Base-by-base conservation (phyloP, 371 early-diverging fungal genomes). In the Mucor indicus region DNA sequence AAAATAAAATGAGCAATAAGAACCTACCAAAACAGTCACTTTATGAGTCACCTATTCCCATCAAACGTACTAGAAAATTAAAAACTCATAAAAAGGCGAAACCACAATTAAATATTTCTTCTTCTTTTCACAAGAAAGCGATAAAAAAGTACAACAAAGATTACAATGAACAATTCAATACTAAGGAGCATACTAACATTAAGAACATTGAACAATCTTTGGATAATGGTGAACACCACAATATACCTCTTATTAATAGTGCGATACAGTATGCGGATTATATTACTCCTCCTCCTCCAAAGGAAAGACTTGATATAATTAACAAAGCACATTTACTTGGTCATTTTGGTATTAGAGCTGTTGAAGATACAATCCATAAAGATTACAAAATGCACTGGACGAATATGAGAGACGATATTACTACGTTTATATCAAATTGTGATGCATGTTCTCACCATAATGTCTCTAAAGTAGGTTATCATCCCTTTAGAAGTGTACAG, bases 311-410 rank as follows among this genome's bases (percentile, higher is more conserved):
- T 13, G 27, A 32, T 22, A 41, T 42, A 5, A 49, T 32, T 8
- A 15, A 25, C 4, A 39, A 32, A 22, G 40, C 23, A 3, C 41
- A 49, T 13, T 22, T 50, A 11, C 6, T 35, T 1, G 50, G 50
- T 4, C 43, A 50, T 20, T 50, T 42, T 35, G 43, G 43, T 6
- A 27, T 41, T 9, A 41, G 36, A 16, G 29, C 24, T 33, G 20
- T 41, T 35, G 50, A 50, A 27, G 11, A n/a, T 6, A 25, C 35
- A 22, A 42, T 42, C 9, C 43, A 50, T 25, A 1, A 30, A 7
- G 43, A 42, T 19, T 36, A 20, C 21, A 37, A 41, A 0, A 40
- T 55, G 53, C 46, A 45, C n/a, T 45, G 46, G 46, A 45, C 46
- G 3, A 45, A 45, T 20, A 45, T 45, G 36, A 15, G 46, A 23